These are phyloP conservation scores for Lactarius trivialis DNA, from an alignment of 768 basidiomycete genomes.

Conservation along the genomic window DNA sequence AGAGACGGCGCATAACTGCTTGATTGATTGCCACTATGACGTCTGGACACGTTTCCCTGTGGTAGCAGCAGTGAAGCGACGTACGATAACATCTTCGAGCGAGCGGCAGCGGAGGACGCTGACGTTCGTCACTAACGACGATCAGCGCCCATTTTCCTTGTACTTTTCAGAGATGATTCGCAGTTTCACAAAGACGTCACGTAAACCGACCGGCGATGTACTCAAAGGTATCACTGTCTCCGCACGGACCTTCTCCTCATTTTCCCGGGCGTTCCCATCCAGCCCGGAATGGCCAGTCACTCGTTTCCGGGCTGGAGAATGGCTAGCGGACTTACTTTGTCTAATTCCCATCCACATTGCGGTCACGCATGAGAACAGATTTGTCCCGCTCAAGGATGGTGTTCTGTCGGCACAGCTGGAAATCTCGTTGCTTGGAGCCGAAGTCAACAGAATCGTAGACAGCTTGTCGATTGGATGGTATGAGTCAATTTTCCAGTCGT, in stretches of 20 bases:
- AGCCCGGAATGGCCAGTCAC: constrained; percentile 25
- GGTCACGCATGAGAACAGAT: constrained; percentile 46
- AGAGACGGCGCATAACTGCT: constrained; percentile 35
- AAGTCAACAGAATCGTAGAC: constrained; percentile 35
- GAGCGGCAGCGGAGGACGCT: constrained; percentile 32
- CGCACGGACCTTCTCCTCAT: constrained; percentile 28
- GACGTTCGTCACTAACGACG: constrained; percentile 39
- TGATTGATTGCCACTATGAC: not conserved
- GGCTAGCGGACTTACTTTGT: not conserved
- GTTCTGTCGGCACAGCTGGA: constrained; percentile 44
- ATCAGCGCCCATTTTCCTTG: constrained; percentile 31
- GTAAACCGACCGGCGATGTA: constrained; percentile 44
- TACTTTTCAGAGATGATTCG: constrained; percentile 42
- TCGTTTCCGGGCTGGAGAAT: not conserved
- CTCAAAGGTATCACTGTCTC: constrained; percentile 35
- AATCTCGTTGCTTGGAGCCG: constrained; percentile 48
- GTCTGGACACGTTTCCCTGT: not conserved
- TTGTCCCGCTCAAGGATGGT: constrained; percentile 54
- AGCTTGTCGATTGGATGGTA: constrained; percentile 55
- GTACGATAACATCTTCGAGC: constrained; percentile 8
- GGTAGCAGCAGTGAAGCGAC: not conserved
- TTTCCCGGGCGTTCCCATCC: constrained; percentile 18
- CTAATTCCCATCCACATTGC: not conserved
- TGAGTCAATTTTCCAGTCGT: constrained; percentile 47
- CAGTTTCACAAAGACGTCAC: constrained; percentile 41